These are phyloP conservation scores for Fraxinus platypoda DNA, from an alignment of 305 asterid species.

Conservation along the genomic window DNA sequence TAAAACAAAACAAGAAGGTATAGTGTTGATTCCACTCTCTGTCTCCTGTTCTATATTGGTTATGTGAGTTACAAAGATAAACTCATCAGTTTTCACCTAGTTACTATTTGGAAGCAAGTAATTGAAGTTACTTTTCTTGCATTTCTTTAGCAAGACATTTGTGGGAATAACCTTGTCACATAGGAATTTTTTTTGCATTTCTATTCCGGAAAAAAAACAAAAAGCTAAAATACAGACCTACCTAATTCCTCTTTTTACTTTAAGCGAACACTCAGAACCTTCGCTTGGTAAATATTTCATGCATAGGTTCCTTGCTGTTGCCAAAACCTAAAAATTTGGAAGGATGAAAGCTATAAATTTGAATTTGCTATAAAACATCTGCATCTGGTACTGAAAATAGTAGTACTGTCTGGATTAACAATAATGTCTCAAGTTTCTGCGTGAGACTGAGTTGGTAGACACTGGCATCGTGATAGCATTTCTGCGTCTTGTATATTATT, in stretches of 20 bases:
- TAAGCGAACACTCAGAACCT: neutral
- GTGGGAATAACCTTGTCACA: neutral
- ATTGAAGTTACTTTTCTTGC: neutral
- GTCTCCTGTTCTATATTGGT: neutral
- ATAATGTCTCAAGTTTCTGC: neutral
- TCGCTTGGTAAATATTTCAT: neutral
- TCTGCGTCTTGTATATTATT: neutral
- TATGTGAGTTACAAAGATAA: neutral
- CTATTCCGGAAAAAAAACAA: neutral
- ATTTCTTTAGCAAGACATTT: neutral
- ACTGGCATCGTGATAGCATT: neutral
- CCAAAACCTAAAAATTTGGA: neutral
- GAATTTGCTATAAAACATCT: neutral
- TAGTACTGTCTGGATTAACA: neutral
- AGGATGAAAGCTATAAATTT: neutral
- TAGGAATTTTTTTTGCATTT: neutral
- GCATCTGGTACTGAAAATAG: neutral
- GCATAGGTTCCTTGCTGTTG: neutral
- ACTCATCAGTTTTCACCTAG: neutral
- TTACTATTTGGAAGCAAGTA: neutral
- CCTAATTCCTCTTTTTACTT: neutral
- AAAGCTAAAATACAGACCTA: neutral
- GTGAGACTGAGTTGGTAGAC: neutral
- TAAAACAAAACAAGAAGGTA: slow-evolving; percentile 4
- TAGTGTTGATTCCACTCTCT: neutral